Percentiles rank a stretch among this genome's conserved stretches.
These are phyloP conservation scores for Beauveria asiatica DNA, from an alignment of 2,329 filamentous ascomycete genomes.

Conservation along the genomic window DNA sequence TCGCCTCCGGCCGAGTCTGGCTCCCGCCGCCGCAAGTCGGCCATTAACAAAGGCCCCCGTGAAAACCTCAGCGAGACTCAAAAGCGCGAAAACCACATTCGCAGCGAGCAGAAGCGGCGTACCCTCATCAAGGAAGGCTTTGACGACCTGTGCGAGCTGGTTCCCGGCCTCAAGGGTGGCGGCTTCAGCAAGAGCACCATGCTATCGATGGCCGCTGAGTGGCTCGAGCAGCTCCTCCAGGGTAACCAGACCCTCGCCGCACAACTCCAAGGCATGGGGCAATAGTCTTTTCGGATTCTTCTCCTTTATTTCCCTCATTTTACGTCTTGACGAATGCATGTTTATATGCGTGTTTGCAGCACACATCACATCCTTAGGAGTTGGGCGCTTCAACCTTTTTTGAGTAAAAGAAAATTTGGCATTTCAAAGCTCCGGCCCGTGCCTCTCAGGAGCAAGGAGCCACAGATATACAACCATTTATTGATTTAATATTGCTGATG, in stretches of 20 bases:
- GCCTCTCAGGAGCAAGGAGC: background rate
- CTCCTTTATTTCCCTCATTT: background rate
- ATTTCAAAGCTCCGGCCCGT: background rate
- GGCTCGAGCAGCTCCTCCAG: constrained; percentile 62
- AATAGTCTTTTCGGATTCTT: constrained; percentile 1
- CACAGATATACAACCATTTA: background rate
- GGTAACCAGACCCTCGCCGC: constrained; percentile 55
- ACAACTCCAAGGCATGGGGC: constrained; percentile 37
- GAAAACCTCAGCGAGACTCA: constrained; percentile 75
- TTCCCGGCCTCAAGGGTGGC: constrained; percentile 64
- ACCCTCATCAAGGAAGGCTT: constrained; percentile 77
- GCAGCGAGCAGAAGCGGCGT: constrained; percentile 78
- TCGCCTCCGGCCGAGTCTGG: constrained; percentile 27
- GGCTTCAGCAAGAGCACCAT: constrained; percentile 79
- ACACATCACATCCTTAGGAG: constrained; percentile 1
- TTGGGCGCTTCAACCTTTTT: constrained; percentile 3
- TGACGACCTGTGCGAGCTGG: constrained; percentile 66
- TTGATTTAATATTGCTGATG: background rate
- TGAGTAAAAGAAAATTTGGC: background rate
- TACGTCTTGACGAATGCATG: background rate
- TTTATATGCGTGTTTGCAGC: background rate
- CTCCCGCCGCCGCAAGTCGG: constrained; percentile 44
- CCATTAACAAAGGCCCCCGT: constrained; percentile 38
- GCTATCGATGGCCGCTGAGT: constrained; percentile 66
- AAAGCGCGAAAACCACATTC: constrained; percentile 78